These are phyloP conservation scores for Byssoonygena ceratinophila DNA, from an alignment of 2,329 filamentous ascomycete genomes.

Conservation along the genomic window DNA sequence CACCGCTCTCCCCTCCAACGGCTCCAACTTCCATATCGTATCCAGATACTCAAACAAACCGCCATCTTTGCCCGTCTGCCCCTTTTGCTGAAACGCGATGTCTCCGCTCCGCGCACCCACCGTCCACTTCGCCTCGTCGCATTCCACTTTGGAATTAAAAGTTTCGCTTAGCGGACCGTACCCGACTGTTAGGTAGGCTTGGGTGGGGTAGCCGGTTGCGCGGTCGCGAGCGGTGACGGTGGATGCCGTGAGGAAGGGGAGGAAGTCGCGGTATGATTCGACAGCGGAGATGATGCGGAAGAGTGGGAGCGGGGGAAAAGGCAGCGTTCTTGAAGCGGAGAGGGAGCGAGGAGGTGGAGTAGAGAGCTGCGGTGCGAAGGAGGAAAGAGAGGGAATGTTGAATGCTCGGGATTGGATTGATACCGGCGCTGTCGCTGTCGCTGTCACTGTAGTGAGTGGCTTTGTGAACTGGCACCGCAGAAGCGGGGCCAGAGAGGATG, in stretches of 20 bases:
- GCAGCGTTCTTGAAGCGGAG: constrained; percentile 62
- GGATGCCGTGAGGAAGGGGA: constrained; percentile 79
- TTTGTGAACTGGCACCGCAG: constrained; percentile 7
- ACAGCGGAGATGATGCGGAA: constrained; percentile 85
- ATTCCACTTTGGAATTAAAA: constrained; percentile 71
- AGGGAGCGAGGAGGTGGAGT: constrained; percentile 52
- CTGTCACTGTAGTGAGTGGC: neutral
- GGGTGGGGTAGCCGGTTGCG: constrained; percentile 47
- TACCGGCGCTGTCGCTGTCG: neutral
- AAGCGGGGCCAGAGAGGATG: neutral
- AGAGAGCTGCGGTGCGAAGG: constrained; percentile 13
- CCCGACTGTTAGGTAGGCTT: constrained; percentile 71
- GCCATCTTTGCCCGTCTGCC: constrained; percentile 56
- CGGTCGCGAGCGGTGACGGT: constrained; percentile 64
- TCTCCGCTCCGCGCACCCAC: constrained; percentile 58
- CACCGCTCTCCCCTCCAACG: constrained; percentile 25
- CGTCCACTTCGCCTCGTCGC: constrained; percentile 53
- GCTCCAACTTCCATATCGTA: constrained; percentile 36
- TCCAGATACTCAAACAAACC: constrained; percentile 45
- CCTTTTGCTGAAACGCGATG: constrained; percentile 29
- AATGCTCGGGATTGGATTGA: constrained; percentile 13
- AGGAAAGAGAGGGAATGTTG: constrained; percentile 16
- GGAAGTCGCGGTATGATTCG: constrained; percentile 69
- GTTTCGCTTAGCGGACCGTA: constrained; percentile 75
- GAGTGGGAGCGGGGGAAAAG: constrained; percentile 59